phyloP scores from a whole-genome alignment of 345 rosid species.

The Linum usitatissimum region DNA sequence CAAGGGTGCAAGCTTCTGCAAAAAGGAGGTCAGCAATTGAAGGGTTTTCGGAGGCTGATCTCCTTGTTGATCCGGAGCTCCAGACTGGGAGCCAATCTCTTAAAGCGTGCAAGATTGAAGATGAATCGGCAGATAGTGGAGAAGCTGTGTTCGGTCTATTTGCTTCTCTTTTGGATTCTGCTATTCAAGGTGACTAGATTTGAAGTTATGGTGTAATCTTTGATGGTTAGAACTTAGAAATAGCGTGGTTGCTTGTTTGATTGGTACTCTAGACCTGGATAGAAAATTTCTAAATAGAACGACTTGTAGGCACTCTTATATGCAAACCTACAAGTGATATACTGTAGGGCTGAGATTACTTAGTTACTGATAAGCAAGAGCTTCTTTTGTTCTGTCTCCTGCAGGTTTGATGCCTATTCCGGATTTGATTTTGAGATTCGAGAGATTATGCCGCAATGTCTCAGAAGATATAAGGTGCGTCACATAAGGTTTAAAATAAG shows the following conservation, averaged over 20 bases:
- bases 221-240: not conserved
- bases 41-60: conserved; percentile 34
- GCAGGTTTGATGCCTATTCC: conserved; percentile 82
- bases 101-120: conserved; percentile 80
- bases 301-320: not conserved
- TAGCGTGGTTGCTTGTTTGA: not conserved
- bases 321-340: not conserved
- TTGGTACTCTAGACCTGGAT: not conserved
- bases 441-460: conserved; percentile 63
- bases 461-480: conserved; percentile 80
- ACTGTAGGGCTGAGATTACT: not conserved
- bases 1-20: conserved; percentile 32
- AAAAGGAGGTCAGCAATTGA: conserved; percentile 39
- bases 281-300: not conserved
- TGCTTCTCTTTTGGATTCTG: conserved; percentile 82
- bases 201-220: not conserved
- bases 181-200: conserved; percentile 58
- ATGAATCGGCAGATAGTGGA: conserved; percentile 58
- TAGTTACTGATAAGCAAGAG: not conserved
- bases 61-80: conserved; percentile 30
- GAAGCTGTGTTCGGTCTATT: conserved; percentile 59
- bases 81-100: conserved; percentile 47
- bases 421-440: conserved; percentile 73
- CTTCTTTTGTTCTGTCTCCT: conserved; percentile 9
- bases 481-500: not conserved